Base-by-base conservation (phyloP, 2,329 filamentous ascomycete genomes). In the Hypoxylon rubiginosum region DNA sequence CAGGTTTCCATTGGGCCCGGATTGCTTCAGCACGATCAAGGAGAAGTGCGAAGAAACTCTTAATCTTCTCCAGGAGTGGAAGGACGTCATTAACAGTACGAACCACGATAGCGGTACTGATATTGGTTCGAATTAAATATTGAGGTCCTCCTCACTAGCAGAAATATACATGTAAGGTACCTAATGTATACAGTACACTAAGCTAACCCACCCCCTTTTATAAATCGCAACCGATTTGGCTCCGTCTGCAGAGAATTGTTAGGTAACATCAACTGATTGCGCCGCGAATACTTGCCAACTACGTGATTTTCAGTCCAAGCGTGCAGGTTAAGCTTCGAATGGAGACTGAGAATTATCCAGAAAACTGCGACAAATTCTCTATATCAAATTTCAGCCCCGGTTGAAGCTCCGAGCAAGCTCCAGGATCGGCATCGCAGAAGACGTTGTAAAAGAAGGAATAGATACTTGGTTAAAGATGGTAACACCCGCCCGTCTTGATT, bases 11-110 rank as follows among this genome's bases (percentile, higher is more conserved):
- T 36, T 69, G 11, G 69, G 69, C 6, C n/a, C 51, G 1, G 64
- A 71, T 49, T 62, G 59, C 48, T 62, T 59, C 19, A 32, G 53
- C 1, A 26, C 36, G n/a, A 50, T 71, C n/a, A 64, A 56, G 43
- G 62, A 43, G 50, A 69, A 69, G 15, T 71, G 69, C 41, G 56
- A 68, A 41, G 57, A 66, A 8, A 71, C 62, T 13, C 17, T 71
- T 15, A 13, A 11, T 4, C 11, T 69, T 41, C 51, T 69, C 3
- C 2, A 41, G 19, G 64, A 71, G 15, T 71, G 69, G 67, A 41
- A 56, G 6, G 7, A 48, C 7, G 46, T 71, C 4, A 65, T 71
- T 8, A 66, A 61, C 7, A 66, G 69, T 21, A 69, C 69, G 7
- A 62, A 71, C 43, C 45, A 60, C 50, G 64, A 54, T 9, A 24